phyloP scores from a whole-genome alignment of 352 stramenopile species.

The Globisporangium takayamanum region DNA sequence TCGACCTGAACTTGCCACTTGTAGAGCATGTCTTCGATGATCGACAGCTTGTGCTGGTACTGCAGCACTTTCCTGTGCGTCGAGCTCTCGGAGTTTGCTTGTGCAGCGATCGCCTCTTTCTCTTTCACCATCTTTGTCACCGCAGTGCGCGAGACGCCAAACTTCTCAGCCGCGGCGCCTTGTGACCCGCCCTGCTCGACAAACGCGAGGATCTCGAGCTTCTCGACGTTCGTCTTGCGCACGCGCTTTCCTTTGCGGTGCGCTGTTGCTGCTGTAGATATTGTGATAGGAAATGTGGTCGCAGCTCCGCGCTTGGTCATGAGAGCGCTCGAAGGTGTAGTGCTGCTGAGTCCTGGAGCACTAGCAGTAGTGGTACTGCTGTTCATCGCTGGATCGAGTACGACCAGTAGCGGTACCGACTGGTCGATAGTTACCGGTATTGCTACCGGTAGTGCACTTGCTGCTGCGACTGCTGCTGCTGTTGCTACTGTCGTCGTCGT shows the following conservation, averaged over 20 bases:
- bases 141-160: constrained; percentile 70
- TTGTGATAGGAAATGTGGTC: neutral
- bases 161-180: constrained; percentile 68
- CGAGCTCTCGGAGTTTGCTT: constrained; percentile 60
- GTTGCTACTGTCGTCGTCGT: neutral
- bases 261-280: neutral
- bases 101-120: constrained; percentile 58
- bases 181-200: constrained; percentile 77
- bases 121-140: constrained; percentile 88
- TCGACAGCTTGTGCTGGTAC: constrained; percentile 78
- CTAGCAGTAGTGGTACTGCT: no score
- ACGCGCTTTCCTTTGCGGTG: constrained; percentile 49
- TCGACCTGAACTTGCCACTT: constrained; percentile 83
- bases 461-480: neutral
- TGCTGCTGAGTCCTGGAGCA: no score
- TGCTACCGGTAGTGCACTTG: no score
- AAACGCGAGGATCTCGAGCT: constrained; percentile 76
- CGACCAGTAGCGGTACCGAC: no score
- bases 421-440: no score
- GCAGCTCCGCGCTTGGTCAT: no score
- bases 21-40: constrained; percentile 84
- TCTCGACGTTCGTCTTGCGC: constrained; percentile 78
- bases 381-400: no score
- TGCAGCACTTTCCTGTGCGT: constrained; percentile 76
- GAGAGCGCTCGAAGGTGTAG: no score